Percentiles rank a stretch among this genome's conserved stretches.
These are phyloP conservation scores for Stramenopiles sp. DNA, from an alignment of 352 stramenopile genomes.

Conservation along the genomic window DNA sequence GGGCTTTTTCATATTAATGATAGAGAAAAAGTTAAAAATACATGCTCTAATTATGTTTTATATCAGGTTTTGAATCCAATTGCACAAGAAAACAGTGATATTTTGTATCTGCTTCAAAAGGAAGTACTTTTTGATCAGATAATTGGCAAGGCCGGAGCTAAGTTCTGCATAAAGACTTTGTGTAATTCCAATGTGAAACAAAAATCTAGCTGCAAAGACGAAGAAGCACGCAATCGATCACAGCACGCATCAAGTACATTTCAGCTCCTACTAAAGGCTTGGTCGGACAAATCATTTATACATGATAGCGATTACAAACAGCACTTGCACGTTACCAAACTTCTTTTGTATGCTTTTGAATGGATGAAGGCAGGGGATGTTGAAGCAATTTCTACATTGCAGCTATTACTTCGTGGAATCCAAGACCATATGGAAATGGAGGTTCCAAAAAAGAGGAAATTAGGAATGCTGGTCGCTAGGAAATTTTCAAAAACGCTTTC, in stretches of 20 bases:
- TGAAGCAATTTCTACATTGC: not conserved
- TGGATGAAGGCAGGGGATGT: not conserved
- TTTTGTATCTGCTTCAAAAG: not conserved
- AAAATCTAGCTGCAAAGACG: not conserved
- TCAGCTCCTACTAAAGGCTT: not conserved
- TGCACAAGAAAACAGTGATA: not conserved
- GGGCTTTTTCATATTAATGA: not conserved
- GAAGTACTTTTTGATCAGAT: not conserved
- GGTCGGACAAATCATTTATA: not conserved
- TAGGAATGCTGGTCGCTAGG: constrained; percentile 2
- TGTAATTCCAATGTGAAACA: not conserved
- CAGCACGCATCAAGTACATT: not conserved
- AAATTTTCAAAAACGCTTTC: not conserved
- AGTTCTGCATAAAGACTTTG: not conserved
- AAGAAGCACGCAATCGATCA: too few relatives aligned
- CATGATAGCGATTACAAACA: not conserved
- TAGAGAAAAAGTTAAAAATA: not conserved
- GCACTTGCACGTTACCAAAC: not conserved
- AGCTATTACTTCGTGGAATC: not conserved
- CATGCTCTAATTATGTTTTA: not conserved
- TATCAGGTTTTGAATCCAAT: not conserved
- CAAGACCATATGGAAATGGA: not conserved
- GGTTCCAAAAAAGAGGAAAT: not conserved
- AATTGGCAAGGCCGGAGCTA: not conserved
- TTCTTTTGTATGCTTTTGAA: not conserved